Evolutionary conservation across 75 land plant species (phyloP), one percentile per base, ranked within the genome.

Genomic region (Adiantum capillusveneris): DNA sequence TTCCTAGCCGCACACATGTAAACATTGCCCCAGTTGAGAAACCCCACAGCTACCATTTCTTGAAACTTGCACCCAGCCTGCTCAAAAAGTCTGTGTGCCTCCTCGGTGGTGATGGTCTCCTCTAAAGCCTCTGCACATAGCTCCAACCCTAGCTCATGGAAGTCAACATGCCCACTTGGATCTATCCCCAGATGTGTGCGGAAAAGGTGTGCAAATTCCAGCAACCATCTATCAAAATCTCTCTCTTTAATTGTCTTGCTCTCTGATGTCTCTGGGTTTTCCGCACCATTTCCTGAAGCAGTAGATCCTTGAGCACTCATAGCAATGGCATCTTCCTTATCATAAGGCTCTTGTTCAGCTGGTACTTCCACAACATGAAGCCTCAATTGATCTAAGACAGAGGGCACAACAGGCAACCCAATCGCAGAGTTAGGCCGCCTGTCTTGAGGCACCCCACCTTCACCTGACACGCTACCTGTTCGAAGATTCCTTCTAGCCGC

Each of bases 1-100:
- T 83, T 86, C 75, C 90, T 79, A 20, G 90, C 90, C 18, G 86
- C 86, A 75, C 90, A 86, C 90, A 86, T 86, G 45, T 86, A 78
- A 25, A 86, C 90, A 77, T 86, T 86, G 25, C 90, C 90, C 90
- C 90, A 86, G 41, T 86, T 86, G 58, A 86, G 83, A 65, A 77
- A 86, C 13, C 86, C 86, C 53, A 83, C 58, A 14, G 90, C 90
- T 57, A 83, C 90, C 21, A 86, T 86, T 58, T 86, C 90, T 59
- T 83, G 86, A 59, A 86, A 86, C 68, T 86, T 86, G 28, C 59
- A 31, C 0, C 83, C 86, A 56, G 90, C 86, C 74, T 74, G 71
- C 34, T 86, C 83, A 44, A 86, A 86, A 22, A 86, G 81, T 22
- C 7, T 57, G 52, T 86, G 90, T n/a, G 90, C 86, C 55, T 86